A percentile compares a stretch with the other conserved stretches of the same genome.
Conservation (phyloP, 164 flowering plant genomes). For the Kalanchoe fedtschenkoi region DNA sequence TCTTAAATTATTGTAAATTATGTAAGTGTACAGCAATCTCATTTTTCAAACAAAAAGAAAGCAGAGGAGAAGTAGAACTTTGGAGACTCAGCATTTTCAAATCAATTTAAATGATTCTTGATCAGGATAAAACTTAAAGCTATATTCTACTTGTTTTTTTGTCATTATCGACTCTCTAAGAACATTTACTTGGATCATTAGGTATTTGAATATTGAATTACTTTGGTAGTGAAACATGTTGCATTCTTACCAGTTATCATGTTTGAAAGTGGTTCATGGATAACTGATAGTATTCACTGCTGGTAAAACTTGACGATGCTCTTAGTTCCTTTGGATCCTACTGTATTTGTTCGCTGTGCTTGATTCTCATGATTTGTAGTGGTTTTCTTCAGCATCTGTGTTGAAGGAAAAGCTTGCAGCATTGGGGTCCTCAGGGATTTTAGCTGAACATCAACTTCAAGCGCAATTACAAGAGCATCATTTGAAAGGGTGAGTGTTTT, state of each 20-base stretch:
- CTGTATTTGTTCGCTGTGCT: background rate
- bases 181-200: background rate
- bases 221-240: background rate
- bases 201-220: background rate
- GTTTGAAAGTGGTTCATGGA: background rate
- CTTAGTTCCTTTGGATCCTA: too few species aligned
- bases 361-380: background rate
- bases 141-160: background rate
- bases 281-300: background rate
- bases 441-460: conserved; percentile 98
- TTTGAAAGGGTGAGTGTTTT: conserved; percentile 65
- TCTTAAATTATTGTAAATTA: background rate
- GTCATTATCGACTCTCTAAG: background rate
- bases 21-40: background rate
- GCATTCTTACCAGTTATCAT: background rate
- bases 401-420: conserved; percentile 92
- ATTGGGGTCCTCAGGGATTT: conserved; percentile 87
- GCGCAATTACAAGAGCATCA: conserved; percentile 92
- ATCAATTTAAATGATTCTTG: background rate
- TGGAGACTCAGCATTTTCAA: background rate
- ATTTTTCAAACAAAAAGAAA: background rate
- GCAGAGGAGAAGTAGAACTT: background rate
- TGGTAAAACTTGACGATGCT: too few species aligned
- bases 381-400: conserved; percentile 67
- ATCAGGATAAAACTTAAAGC: background rate